Evolutionary conservation across 2,329 filamentous ascomycete species (phyloP), one percentile per base, ranked within the genome.

Genomic region (Penicillium sp.): DNA sequence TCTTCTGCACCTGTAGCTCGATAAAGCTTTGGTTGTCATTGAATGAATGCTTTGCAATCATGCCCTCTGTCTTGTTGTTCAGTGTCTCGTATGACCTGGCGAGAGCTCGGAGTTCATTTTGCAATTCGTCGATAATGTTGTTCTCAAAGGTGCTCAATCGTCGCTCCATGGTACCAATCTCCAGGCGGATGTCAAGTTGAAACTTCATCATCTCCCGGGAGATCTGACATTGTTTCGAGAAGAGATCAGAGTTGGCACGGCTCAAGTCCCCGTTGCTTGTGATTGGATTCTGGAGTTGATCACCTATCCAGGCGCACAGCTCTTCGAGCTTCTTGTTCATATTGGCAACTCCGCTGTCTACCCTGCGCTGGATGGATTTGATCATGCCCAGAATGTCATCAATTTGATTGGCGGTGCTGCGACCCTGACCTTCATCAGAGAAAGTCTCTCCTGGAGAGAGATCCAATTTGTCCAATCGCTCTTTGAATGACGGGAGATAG

Each of bases 371-470:
- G 5, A 62, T 44, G 9, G 54, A 52, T 3, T 35, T 50, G 3
- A 64, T 26, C 46, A 56, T 55, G 11, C 59, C 52, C 2, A 59
- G 44, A 9, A 64, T 48, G 22, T 59, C 60, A 16, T 60, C 52
- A 3, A 53, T 33, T 11, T 62, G 39, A n/a, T 14, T 8, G 11
- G 37, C 33, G 3, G 43, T 39, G 24, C 27, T 48, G 24, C 22
- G 43, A 26, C 13, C 19, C 5, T 33, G 45, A 22, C 24, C 47
- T 29, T 52, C 52, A 5, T 5, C 6, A 2, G 22, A 5, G 5
- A 5, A 29, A 9, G 48, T n/a, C 24, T 46, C 26, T 5, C 49
- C 41, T 8, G 37, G 22, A 2, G 48, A 39, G 2, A 52, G 22
- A 10, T 49, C 48, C 13, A 31, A 27, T n/a, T 58, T 52, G 5